Evolutionary conservation across 768 basidiomycete genomes (phyloP).

Genomic region (Suillus decipiens): DNA sequence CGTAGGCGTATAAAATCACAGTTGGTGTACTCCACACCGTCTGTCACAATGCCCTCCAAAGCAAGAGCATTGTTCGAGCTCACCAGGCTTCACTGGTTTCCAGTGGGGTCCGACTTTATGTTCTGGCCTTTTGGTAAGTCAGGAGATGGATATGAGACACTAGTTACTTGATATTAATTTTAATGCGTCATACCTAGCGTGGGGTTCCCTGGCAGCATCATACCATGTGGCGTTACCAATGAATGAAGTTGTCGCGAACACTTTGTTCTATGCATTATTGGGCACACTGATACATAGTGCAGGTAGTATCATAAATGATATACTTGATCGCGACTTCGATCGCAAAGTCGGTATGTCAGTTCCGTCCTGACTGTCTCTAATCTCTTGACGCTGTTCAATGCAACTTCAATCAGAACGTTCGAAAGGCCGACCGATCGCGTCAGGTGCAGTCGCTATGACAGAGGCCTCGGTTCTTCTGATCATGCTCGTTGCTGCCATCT

Average conservation of each 20-base stretch:
- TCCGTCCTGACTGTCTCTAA: neutral
- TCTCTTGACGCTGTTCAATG: neutral
- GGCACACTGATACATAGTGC: constrained; percentile 40
- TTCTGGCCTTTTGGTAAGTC: constrained; percentile 5
- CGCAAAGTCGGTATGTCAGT: constrained; percentile 50
- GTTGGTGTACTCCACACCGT: no score
- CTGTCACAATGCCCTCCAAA: constrained; percentile 2
- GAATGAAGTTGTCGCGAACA: neutral
- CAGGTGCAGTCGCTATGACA: constrained; percentile 47
- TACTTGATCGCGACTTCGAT: constrained; percentile 54
- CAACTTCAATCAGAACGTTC: constrained; percentile 51
- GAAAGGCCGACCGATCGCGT: constrained; percentile 47
- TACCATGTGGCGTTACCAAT: constrained; percentile 3
- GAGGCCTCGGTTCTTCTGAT: constrained; percentile 43
- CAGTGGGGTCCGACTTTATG: constrained; percentile 1
- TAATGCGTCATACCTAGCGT: neutral
- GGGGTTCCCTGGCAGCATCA: constrained; percentile 1
- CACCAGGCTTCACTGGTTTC: constrained; percentile 5
- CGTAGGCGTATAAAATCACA: no score
- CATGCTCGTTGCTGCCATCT: constrained; percentile 23
- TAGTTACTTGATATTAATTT: neutral
- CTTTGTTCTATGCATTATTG: constrained; percentile 4
- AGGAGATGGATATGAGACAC: neutral
- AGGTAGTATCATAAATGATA: constrained; percentile 58
- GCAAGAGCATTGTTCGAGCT: neutral